Percentiles rank a stretch among this genome's conserved stretches.
phyloP scores from a whole-genome alignment of 2,329 filamentous ascomycete species.

The Stagonosporopsis cucurbitacearum region DNA sequence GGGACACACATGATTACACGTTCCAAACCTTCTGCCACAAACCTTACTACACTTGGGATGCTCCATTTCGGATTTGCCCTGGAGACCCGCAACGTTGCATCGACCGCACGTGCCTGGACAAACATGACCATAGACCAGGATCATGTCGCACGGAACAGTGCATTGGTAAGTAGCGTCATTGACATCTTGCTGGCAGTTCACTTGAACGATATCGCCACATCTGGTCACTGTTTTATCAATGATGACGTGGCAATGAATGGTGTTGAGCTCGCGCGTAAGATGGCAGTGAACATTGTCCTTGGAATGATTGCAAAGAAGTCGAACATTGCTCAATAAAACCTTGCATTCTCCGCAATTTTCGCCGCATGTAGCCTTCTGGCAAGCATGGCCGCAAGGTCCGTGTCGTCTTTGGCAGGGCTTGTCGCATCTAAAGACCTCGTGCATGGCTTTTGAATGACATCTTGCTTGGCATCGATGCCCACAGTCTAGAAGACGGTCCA shows the following conservation, averaged over 20 bases:
- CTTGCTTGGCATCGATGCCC: constrained; percentile 38
- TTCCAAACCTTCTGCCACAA: constrained; percentile 36
- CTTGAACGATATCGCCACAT: constrained; percentile 62
- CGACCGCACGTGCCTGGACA: constrained; percentile 58
- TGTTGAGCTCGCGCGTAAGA: constrained; percentile 50
- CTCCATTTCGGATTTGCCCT: neutral
- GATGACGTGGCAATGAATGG: constrained; percentile 57
- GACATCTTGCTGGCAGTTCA: constrained; percentile 61
- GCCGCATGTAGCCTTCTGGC: constrained; percentile 38
- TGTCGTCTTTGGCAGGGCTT: constrained; percentile 35
- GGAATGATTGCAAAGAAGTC: constrained; percentile 39
- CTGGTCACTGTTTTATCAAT: constrained; percentile 59
- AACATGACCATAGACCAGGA: constrained; percentile 64
- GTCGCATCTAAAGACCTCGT: constrained; percentile 33
- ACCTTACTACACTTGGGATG: constrained; percentile 30
- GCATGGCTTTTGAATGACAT: constrained; percentile 43
- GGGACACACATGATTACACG: constrained; percentile 40
- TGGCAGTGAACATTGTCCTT: constrained; percentile 28
- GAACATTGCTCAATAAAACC: constrained; percentile 26
- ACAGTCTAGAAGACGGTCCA: constrained; percentile 31
- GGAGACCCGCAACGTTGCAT: constrained; percentile 55
- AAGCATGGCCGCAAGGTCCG: constrained; percentile 35
- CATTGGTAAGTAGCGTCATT: constrained; percentile 55
- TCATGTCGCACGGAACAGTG: constrained; percentile 52
- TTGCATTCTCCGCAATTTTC: constrained; percentile 36